Conservation (phyloP, 2,329 filamentous ascomycete genomes). For the Hymenoscyphus fraxineus region DNA sequence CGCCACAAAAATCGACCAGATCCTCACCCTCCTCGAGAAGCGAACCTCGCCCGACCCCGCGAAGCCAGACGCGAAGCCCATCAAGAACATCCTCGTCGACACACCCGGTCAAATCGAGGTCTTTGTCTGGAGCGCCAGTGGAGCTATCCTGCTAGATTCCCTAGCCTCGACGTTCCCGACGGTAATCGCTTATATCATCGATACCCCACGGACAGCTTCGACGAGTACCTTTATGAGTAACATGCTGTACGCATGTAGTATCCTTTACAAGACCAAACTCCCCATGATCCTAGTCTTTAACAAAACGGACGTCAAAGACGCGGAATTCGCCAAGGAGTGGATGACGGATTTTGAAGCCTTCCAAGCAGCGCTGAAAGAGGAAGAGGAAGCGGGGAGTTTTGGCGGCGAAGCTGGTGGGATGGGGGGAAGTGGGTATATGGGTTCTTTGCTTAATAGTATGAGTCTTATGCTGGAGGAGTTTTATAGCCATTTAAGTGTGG, state of each 20-base stretch:
- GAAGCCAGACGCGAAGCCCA: slow-evolving; percentile 57
- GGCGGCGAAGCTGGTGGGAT: slow-evolving; percentile 66
- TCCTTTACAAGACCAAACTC: slow-evolving; percentile 96
- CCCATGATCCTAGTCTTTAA: slow-evolving; percentile 99
- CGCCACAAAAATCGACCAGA: slow-evolving; percentile 96
- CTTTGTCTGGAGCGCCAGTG: slow-evolving; percentile 96
- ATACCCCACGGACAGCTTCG: slow-evolving; percentile 87
- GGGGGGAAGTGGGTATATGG: slow-evolving; percentile 91
- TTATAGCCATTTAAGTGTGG: slow-evolving; percentile 88
- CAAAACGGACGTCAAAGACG: slow-evolving; percentile 94
- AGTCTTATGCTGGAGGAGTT: slow-evolving; percentile 96
- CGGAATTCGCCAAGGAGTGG: slow-evolving; percentile 92
- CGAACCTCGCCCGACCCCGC: slow-evolving; percentile 63
- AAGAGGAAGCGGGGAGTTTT: slow-evolving; percentile 75
- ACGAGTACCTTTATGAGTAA: slow-evolving; percentile 99
- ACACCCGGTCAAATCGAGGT: slow-evolving; percentile 98
- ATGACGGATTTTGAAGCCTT: slow-evolving; percentile 99
- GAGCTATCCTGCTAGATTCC: slow-evolving; percentile 88
- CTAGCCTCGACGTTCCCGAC: slow-evolving; percentile 93
- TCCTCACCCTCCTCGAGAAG: slow-evolving; percentile 86
- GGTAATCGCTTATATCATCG: slow-evolving; percentile 94
- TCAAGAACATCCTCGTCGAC: slow-evolving; percentile 86
- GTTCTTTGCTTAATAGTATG: slow-evolving; percentile 93
- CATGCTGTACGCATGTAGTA: slow-evolving; percentile 98
- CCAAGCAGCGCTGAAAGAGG: slow-evolving; percentile 75